phyloP scores from a whole-genome alignment of 805 yeast genomes.

The Saturnispora quitensis region DNA sequence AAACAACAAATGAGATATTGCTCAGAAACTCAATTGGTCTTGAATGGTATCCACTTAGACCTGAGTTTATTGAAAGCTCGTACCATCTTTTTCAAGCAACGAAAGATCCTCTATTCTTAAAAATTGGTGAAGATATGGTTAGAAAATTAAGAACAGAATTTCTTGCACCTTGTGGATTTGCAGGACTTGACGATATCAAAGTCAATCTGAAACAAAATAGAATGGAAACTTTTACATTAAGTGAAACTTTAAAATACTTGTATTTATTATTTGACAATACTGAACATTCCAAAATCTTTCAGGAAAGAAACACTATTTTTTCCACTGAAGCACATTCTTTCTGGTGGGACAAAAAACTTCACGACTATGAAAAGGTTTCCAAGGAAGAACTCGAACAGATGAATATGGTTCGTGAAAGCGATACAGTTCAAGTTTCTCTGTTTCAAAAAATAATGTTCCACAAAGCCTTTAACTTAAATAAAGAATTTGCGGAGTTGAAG shows the following conservation, averaged over 20 bases:
- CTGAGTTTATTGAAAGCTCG: slow-evolving; percentile 86
- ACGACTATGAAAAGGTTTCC: slow-evolving; percentile 1
- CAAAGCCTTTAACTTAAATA: slow-evolving; percentile 8
- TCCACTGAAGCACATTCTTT: slow-evolving; percentile 91
- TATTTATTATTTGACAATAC: slow-evolving; percentile 63
- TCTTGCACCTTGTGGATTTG: slow-evolving; percentile 66
- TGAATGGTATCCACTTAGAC: slow-evolving; percentile 91
- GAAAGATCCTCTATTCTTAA: slow-evolving; percentile 71
- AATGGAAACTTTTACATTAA: slow-evolving; percentile 85
- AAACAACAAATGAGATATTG: slow-evolving; percentile 19
- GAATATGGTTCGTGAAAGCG: slow-evolving; percentile 5
- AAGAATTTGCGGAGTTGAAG: slow-evolving; percentile 13
- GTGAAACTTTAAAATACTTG: slow-evolving; percentile 80
- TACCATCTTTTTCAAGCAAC: slow-evolving; percentile 80
- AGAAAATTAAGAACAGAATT: slow-evolving; percentile 43
- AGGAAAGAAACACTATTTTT: slow-evolving; percentile 37
- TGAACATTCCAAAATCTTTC: slow-evolving; percentile 16
- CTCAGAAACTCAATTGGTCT: slow-evolving; percentile 38
- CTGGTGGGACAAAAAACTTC: slow-evolving; percentile 45
- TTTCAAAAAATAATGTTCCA: not conserved
- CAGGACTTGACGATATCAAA: slow-evolving; percentile 63
- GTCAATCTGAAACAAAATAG: slow-evolving; percentile 60
- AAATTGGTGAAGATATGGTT: slow-evolving; percentile 61
- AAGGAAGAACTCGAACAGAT: slow-evolving; percentile 17
- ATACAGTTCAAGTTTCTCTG: slow-evolving; percentile 1